These are phyloP conservation scores for Leishmania tropica DNA, from an alignment of 208 protist genomes.

Conservation along the genomic window DNA sequence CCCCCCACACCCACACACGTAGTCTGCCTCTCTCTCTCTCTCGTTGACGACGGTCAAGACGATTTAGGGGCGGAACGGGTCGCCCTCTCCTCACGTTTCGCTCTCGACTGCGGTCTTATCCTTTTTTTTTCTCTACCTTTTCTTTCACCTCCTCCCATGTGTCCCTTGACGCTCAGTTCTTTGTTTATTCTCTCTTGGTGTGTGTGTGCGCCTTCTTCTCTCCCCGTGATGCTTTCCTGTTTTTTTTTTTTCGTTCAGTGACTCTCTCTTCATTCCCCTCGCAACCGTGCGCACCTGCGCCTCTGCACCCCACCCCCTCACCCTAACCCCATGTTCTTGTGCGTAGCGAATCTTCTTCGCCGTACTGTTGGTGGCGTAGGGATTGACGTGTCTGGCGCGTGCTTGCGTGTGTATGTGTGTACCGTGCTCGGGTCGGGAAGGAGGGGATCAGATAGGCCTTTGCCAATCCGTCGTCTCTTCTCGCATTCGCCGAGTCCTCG, in stretches of 20 bases:
- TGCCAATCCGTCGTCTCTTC: not conserved
- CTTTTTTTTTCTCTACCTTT: not conserved
- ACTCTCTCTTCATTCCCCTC: not conserved
- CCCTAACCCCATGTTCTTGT: not conserved
- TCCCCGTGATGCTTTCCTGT: not conserved
- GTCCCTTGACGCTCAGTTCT: not conserved
- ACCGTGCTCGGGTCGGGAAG: not conserved
- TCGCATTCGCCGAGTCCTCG: not conserved
- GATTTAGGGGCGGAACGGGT: too few species aligned
- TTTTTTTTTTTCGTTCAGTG: not conserved
- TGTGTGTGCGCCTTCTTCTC: not conserved
- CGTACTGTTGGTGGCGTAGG: not conserved
- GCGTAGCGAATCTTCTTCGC: not conserved
- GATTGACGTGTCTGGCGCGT: not conserved
- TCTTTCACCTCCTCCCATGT: not conserved
- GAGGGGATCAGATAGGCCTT: not conserved
- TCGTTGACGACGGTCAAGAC: not conserved
- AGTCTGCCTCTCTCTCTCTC: not conserved
- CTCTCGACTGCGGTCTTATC: not conserved
- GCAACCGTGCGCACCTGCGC: not conserved
- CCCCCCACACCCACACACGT: not conserved
- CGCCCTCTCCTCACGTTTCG: not conserved
- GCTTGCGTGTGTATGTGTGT: not conserved
- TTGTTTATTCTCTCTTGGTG: not conserved
- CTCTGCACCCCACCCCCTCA: not conserved